These are phyloP conservation scores for Scedosporium dehoogii DNA, from an alignment of 2,329 filamentous ascomycete genomes.

Conservation along the genomic window DNA sequence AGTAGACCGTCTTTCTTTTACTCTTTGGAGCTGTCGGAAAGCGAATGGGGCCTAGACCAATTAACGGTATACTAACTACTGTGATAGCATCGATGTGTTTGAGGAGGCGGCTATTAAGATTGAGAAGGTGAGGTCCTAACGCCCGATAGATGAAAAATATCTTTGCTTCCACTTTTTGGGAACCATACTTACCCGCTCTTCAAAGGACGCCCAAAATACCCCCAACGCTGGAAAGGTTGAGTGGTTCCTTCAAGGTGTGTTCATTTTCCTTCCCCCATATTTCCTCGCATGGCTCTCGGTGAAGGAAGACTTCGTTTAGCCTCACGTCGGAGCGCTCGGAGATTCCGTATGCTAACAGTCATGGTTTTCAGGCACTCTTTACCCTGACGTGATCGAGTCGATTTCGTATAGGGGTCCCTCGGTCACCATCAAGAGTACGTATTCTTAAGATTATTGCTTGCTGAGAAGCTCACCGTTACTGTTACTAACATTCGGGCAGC, in stretches of 20 bases:
- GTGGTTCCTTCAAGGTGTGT: constrained; percentile 31
- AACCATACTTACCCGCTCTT: not conserved
- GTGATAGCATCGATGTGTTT: constrained; percentile 49
- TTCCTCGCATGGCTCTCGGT: no score
- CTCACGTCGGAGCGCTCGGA: no score
- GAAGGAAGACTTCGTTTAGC: no score
- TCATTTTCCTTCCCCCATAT: no score
- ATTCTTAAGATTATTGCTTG: no score
- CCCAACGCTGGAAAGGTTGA: constrained; percentile 64
- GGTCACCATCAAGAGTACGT: constrained; percentile 36
- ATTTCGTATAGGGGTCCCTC: constrained; percentile 37
- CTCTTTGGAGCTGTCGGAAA: no score
- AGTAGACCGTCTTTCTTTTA: constrained; percentile 3
- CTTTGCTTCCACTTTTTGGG: not conserved
- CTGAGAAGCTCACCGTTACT: not conserved
- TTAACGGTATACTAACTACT: not conserved
- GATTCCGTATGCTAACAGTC: no score
- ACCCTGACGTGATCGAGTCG: constrained; percentile 41
- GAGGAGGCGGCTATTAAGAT: constrained; percentile 55
- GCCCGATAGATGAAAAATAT: not conserved
- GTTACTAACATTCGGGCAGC: constrained; percentile 16
- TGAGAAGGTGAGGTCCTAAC: constrained; percentile 6
- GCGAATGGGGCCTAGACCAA: no score
- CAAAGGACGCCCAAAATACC: constrained; percentile 54
- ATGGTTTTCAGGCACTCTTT: constrained; percentile 29